A percentile compares a stretch with the other conserved stretches of the same genome.
phyloP scores from a whole-genome alignment of 768 basidiomycete species.

The Mycena rosella region DNA sequence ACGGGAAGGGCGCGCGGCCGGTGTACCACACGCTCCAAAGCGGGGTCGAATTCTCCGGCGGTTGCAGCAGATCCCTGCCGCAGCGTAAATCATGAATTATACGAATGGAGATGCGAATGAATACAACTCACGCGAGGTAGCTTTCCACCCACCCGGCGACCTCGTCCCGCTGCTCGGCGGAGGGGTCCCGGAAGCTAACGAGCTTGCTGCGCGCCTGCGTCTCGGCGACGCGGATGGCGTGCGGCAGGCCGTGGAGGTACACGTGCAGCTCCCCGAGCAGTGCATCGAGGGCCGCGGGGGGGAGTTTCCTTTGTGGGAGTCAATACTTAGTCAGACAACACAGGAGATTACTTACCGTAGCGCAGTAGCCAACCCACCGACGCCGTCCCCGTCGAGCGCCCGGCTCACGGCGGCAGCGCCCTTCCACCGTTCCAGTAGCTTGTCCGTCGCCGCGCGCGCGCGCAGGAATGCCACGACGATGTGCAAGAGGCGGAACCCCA shows the following conservation, averaged over 20 bases:
- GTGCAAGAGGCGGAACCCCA: constrained; percentile 17
- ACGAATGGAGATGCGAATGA: neutral
- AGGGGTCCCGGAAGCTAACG: constrained; percentile 36
- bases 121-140: constrained; percentile 61
- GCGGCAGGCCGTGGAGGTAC: constrained; percentile 52
- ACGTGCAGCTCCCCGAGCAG: constrained; percentile 57
- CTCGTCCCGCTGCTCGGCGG: constrained; percentile 37
- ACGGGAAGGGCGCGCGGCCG: constrained; percentile 71
- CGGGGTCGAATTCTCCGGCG: constrained; percentile 59
- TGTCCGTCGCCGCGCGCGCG: neutral
- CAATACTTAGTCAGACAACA: neutral
- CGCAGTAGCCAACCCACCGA: constrained; percentile 19
- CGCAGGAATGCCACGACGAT: constrained; percentile 10
- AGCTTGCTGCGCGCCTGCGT: constrained; percentile 43
- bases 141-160: constrained; percentile 64
- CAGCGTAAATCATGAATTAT: neutral
- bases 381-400: constrained; percentile 5
- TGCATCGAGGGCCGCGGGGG: constrained; percentile 51
- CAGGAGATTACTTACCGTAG: constrained; percentile 39
- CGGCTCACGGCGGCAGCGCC: constrained; percentile 13
- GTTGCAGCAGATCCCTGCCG: constrained; percentile 56
- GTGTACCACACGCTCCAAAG: constrained; percentile 86
- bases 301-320: constrained; percentile 5
- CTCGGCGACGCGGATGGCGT: constrained; percentile 50
- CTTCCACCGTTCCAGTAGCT: constrained; percentile 21